These are phyloP conservation scores for Ulmus americana DNA, from an alignment of 331 rosid genomes.

Conservation along the genomic window DNA sequence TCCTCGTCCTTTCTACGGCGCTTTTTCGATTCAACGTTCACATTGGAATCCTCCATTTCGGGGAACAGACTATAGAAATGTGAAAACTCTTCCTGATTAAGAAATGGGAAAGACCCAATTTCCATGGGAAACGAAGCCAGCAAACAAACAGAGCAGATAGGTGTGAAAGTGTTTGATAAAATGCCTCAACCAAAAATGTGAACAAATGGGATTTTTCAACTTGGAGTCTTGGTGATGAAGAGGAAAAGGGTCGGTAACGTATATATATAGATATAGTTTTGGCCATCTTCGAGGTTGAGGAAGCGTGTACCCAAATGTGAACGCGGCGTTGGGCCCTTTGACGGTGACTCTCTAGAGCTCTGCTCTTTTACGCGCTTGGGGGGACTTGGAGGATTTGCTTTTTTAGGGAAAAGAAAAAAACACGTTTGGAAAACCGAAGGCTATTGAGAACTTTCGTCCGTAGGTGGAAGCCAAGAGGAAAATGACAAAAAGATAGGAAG, in stretches of 20 bases:
- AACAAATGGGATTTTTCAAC: constrained; percentile 4
- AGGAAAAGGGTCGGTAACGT: not conserved
- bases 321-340: constrained; percentile 38
- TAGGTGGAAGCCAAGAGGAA: not conserved
- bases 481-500: not conserved
- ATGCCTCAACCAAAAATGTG: constrained; percentile 25
- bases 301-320: constrained; percentile 58
- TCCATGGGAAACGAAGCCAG: constrained; percentile 32
- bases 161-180: constrained; percentile 11
- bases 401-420: not conserved
- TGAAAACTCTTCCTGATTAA: constrained; percentile 42
- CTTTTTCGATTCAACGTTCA: constrained; percentile 26
- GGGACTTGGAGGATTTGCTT: constrained; percentile 12
- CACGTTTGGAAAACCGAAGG: constrained; percentile 26
- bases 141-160: not conserved
- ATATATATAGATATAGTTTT: not conserved
- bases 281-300: not conserved
- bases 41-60: constrained; percentile 33
- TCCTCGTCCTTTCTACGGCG: constrained; percentile 18
- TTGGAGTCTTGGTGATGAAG: not conserved
- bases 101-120: constrained; percentile 35
- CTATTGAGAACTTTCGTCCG: constrained; percentile 32
- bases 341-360: constrained; percentile 35
- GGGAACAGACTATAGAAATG: constrained; percentile 33
- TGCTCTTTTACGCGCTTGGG: constrained; percentile 52